Percentiles rank a stretch among this genome's conserved stretches.
Conservation (phyloP, 176 grass and related monocot genomes). For the Eragrostis nindensis region DNA sequence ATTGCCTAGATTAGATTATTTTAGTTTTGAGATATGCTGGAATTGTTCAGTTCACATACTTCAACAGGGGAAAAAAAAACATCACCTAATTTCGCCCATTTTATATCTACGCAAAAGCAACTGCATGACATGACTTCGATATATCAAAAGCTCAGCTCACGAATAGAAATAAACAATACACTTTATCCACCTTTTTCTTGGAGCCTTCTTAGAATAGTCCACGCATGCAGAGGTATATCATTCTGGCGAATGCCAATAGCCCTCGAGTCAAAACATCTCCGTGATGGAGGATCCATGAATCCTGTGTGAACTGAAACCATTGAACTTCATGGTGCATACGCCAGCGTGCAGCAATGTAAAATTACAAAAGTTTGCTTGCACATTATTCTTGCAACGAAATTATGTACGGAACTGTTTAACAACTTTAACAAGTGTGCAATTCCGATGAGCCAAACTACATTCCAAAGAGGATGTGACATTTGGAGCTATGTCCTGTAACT, state of each 20-base stretch:
- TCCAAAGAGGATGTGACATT: not conserved
- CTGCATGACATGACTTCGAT: conserved; percentile 17
- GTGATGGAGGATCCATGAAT: conserved; percentile 50
- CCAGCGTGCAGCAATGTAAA: not conserved
- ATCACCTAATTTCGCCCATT: conserved; percentile 1
- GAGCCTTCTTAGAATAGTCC: conserved; percentile 54
- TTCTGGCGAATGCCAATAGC: conserved; percentile 45
- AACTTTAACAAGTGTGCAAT: not conserved
- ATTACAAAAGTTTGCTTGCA: not conserved
- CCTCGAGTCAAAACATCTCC: conserved; percentile 67
- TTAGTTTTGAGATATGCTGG: not conserved
- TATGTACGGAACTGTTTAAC: not conserved
- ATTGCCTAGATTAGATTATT: not conserved
- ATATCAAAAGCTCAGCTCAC: conserved; percentile 31
- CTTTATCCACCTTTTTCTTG: conserved; percentile 48
- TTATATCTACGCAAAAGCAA: conserved; percentile 5
- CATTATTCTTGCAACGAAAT: not conserved
- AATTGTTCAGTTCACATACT: not conserved
- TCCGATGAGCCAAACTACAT: not conserved
- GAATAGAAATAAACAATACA: conserved; percentile 24
- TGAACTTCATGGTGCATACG: not conserved
- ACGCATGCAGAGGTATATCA: conserved; percentile 46
- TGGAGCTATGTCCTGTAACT: not conserved
- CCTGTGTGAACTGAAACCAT: conserved; percentile 39
- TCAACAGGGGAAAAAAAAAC: not conserved